A percentile compares a stretch with the other conserved stretches of the same genome.
These are phyloP conservation scores for Calonectria honghensis DNA, from an alignment of 2,329 filamentous ascomycete genomes.

Conservation along the genomic window DNA sequence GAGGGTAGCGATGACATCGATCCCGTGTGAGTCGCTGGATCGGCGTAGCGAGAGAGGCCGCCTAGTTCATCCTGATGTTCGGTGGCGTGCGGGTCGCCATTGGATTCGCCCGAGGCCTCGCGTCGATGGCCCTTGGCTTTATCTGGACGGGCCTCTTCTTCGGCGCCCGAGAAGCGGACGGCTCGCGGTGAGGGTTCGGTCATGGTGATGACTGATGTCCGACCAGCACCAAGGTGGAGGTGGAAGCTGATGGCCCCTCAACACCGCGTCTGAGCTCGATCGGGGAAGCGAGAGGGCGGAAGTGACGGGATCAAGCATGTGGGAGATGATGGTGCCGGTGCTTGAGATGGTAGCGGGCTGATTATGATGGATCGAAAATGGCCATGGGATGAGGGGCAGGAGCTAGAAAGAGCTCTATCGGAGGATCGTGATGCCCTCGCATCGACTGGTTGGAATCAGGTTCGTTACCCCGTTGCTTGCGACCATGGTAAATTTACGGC, in stretches of 20 bases:
- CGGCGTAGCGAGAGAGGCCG: constrained; percentile 66
- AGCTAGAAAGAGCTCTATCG: constrained; percentile 53
- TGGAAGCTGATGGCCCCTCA: constrained; percentile 49
- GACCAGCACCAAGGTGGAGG: constrained; percentile 45
- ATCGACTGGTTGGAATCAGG: constrained; percentile 51
- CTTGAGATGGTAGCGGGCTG: constrained; percentile 43
- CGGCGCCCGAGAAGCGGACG: constrained; percentile 74
- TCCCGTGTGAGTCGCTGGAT: constrained; percentile 62
- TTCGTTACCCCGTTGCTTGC: constrained; percentile 45
- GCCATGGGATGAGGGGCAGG: constrained; percentile 49
- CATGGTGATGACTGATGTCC: constrained; percentile 53
- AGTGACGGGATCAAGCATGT: constrained; percentile 40
- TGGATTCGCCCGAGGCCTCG: constrained; percentile 50
- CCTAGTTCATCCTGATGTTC: constrained; percentile 71
- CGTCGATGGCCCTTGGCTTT: constrained; percentile 64
- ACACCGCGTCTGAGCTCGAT: constrained; percentile 45
- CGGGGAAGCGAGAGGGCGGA: constrained; percentile 33
- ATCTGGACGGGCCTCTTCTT: constrained; percentile 65
- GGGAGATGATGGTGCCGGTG: constrained; percentile 26
- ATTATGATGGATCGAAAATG: constrained; percentile 52
- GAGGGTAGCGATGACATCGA: constrained; percentile 66
- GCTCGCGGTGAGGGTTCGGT: constrained; percentile 72
- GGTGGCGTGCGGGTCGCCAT: constrained; percentile 65
- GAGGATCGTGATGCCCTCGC: constrained; percentile 54
- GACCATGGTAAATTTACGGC: constrained; percentile 46